Conservation (phyloP, 768 basidiomycete species). For the Amanita phalloides region DNA sequence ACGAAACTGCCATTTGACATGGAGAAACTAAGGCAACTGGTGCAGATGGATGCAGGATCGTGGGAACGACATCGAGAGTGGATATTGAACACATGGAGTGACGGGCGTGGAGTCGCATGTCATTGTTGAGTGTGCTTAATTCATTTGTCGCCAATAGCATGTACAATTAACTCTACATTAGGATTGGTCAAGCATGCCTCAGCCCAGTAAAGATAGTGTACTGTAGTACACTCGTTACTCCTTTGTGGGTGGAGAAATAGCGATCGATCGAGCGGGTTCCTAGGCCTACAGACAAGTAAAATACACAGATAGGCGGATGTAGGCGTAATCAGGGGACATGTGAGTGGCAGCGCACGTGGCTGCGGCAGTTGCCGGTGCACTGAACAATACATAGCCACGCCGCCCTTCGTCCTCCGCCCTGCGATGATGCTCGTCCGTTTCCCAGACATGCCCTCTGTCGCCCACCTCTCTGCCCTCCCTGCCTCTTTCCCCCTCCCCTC, state of each 20-base stretch:
- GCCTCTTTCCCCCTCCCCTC: slow-evolving; percentile 4
- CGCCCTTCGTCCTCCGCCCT: slow-evolving; percentile 4
- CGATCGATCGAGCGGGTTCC: too few species aligned
- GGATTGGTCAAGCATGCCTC: too few species aligned
- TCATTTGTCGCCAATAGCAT: not conserved
- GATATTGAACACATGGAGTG: slow-evolving; percentile 9
- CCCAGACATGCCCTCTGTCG: slow-evolving; percentile 9
- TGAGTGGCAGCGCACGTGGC: not conserved
- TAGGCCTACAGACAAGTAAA: not conserved
- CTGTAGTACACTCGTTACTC: too few species aligned
- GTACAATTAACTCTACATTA: not conserved
- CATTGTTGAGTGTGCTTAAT: not conserved
- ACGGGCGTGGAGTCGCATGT: not conserved
- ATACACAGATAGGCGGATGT: not conserved
- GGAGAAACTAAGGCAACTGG: slow-evolving; percentile 16
- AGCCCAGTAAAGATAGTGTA: too few species aligned
- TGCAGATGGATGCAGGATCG: slow-evolving; percentile 20
- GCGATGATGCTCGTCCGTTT: slow-evolving; percentile 7
- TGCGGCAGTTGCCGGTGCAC: not conserved
- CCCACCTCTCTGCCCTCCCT: slow-evolving; percentile 9
- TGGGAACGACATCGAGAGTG: slow-evolving; percentile 19
- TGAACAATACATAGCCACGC: slow-evolving; percentile 1
- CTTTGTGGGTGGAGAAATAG: too few species aligned
- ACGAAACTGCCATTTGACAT: slow-evolving; percentile 18
- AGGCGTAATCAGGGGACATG: not conserved